These are phyloP conservation scores for Colletotrichum spaethianum DNA, from an alignment of 2,329 filamentous ascomycete species.

Conservation along the genomic window DNA sequence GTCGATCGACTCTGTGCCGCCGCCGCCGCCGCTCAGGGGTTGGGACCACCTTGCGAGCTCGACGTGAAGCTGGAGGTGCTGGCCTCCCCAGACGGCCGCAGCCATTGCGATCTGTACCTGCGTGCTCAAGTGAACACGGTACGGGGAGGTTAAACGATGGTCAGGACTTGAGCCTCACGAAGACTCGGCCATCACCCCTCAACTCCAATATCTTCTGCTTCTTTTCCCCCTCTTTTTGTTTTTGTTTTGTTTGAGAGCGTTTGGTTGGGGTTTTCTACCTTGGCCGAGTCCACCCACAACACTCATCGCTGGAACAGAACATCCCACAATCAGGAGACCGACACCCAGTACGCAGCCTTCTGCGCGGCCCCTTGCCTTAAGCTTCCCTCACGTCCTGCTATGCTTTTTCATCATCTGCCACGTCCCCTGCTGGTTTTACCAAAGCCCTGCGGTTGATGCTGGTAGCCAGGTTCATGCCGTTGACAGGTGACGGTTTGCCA, in stretches of 20 bases:
- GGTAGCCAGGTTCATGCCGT: slow-evolving; percentile 15
- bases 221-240: background rate
- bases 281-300: background rate
- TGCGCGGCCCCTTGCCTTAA: background rate
- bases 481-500: background rate
- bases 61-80: slow-evolving; percentile 2
- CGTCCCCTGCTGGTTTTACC: background rate
- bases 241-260: background rate
- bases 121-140: background rate
- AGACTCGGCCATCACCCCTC: background rate
- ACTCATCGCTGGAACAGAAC: background rate
- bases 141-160: background rate
- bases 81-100: background rate
- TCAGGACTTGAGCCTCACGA: slow-evolving; percentile 1
- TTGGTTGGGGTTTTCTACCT: too few relatives aligned
- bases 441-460: slow-evolving; percentile 11
- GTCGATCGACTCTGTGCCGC: slow-evolving; percentile 31
- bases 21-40: slow-evolving; percentile 36
- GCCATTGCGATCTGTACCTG: background rate
- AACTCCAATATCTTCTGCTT: too few relatives aligned
- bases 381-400: slow-evolving; percentile 1
- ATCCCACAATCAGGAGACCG: background rate
- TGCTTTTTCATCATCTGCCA: background rate
- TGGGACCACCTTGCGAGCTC: slow-evolving; percentile 34
- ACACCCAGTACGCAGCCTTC: background rate